These are phyloP conservation scores for Akanthomyces dipterigenus DNA, from an alignment of 2,329 filamentous ascomycete genomes.

Conservation along the genomic window DNA sequence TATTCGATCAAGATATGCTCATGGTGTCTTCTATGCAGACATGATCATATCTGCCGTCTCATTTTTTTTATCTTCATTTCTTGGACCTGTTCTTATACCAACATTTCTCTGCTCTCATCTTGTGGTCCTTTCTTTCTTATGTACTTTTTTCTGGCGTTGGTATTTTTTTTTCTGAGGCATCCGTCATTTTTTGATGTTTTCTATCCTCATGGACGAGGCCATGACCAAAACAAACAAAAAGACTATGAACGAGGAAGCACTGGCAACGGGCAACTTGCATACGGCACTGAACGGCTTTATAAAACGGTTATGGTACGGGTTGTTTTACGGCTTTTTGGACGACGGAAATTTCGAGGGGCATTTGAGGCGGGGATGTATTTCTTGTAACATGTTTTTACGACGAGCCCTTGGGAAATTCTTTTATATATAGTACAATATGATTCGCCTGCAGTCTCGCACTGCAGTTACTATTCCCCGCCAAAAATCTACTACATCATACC, in stretches of 20 bases:
- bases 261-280: constrained; percentile 5
- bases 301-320: background rate
- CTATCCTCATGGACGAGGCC: background rate
- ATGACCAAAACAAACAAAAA: constrained; percentile 2
- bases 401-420: background rate
- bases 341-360: background rate
- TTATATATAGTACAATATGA: constrained; percentile 10
- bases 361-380: background rate
- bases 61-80: background rate
- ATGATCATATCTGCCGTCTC: background rate
- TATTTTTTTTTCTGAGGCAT: background rate
- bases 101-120: background rate
- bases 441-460: background rate
- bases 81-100: background rate
- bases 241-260: background rate
- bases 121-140: background rate
- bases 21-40: background rate
- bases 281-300: background rate
- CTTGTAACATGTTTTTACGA: background rate
- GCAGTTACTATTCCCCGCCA: background rate
- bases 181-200: background rate
- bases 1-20: constrained; percentile 8
- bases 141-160: background rate
- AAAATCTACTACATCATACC: background rate
- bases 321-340: background rate